A percentile compares a stretch with the other conserved stretches of the same genome.
Evolutionary conservation across 441 rosid genomes (phyloP).

Genomic region (Cnidoscolus chayamansa): DNA sequence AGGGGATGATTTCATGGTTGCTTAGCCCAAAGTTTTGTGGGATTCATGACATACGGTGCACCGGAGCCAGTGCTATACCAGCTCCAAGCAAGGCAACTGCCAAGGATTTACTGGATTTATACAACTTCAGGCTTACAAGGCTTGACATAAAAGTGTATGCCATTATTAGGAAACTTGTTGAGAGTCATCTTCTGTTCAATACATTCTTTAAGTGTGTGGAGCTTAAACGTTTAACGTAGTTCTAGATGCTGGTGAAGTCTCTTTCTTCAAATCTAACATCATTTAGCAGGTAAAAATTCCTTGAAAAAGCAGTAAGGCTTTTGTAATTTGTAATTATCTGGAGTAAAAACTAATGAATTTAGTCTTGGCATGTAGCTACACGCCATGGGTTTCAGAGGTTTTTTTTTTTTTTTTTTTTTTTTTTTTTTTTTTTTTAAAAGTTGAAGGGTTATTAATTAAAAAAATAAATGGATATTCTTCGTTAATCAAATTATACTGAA

Average conservation of each 20-base stretch:
- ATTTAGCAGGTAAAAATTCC: too few species aligned
- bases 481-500: too few species aligned
- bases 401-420: too few species aligned
- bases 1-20: conserved; percentile 51
- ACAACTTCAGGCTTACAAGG: conserved; percentile 45
- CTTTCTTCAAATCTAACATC: neutral
- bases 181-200: conserved; percentile 48
- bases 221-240: conserved; percentile 35
- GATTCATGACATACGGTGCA: conserved; percentile 49
- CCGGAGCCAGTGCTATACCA: conserved; percentile 38
- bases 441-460: too few species aligned
- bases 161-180: conserved; percentile 51
- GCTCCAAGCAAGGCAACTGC: conserved; percentile 55
- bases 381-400: neutral
- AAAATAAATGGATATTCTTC: too few species aligned
- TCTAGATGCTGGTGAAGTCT: conserved; percentile 46
- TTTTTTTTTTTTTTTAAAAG: too few species aligned
- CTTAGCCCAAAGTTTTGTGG: conserved; percentile 59
- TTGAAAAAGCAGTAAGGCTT: too few species aligned
- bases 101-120: conserved; percentile 44
- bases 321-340: too few species aligned
- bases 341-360: neutral
- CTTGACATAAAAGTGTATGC: conserved; percentile 55
- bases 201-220: conserved; percentile 43
- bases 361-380: conserved; percentile 32